phyloP scores from a whole-genome alignment of 1,284 basidiomycete genomes.

The Ceratobasidium sp. region DNA sequence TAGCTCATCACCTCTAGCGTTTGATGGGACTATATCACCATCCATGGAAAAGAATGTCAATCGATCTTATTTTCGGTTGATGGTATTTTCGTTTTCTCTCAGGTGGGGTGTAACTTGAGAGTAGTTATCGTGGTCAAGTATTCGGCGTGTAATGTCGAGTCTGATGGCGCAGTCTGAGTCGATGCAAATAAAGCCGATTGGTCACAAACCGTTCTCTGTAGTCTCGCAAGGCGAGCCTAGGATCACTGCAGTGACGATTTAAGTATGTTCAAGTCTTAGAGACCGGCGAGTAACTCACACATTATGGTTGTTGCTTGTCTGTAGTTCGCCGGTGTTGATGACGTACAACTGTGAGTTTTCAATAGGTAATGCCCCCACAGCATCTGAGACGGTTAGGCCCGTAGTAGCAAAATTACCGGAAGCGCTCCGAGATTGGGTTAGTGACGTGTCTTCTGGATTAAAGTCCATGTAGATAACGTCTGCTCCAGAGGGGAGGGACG shows the following conservation, averaged over 20 bases:
- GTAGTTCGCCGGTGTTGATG: constrained; percentile 22
- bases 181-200: not conserved
- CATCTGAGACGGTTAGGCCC: constrained; percentile 26
- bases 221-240: not conserved
- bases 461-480: constrained; percentile 79
- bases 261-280: not conserved
- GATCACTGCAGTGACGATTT: constrained; percentile 1
- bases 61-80: not conserved
- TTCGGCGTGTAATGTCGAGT: constrained; percentile 7
- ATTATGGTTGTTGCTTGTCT: not conserved
- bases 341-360: constrained; percentile 37
- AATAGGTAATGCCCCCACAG: constrained; percentile 22
- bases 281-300: constrained; percentile 4
- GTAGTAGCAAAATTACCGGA: constrained; percentile 22
- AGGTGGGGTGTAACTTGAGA: not conserved
- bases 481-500: constrained; percentile 65
- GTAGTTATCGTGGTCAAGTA: constrained; percentile 3
- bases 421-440: constrained; percentile 19
- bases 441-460: constrained; percentile 64
- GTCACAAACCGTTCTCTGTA: constrained; percentile 34
- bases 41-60: too few species aligned
- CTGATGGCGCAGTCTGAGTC: not conserved
- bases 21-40: too few species aligned
- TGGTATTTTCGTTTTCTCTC: not conserved
- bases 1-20: too few species aligned